A percentile compares a stretch with the other conserved stretches of the same genome.
Evolutionary conservation across 2,329 filamentous ascomycete genomes (phyloP).

Genomic region (Rutstroemia sp.): DNA sequence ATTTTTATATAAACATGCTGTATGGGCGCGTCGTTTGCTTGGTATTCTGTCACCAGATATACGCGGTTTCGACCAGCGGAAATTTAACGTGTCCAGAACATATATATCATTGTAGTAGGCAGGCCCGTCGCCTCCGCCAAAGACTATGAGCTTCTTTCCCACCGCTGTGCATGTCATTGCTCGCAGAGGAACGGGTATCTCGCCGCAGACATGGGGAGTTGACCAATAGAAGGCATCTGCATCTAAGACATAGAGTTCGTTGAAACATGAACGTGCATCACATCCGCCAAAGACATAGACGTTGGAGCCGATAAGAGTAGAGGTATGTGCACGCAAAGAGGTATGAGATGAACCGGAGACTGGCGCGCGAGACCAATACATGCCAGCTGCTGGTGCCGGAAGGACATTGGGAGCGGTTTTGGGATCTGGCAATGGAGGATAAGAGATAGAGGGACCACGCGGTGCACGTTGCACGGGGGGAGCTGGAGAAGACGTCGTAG

Average conservation of each 20-base stretch:
- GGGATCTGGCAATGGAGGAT: conserved; percentile 50
- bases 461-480: conserved; percentile 18
- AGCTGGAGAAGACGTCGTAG: conserved; percentile 19
- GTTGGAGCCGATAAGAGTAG: conserved; percentile 58
- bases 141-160: conserved; percentile 62
- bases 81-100: conserved; percentile 63
- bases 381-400: conserved; percentile 57
- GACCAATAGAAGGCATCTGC: conserved; percentile 66
- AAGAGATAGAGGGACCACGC: conserved; percentile 37
- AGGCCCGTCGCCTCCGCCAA: conserved; percentile 62
- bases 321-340: conserved; percentile 58
- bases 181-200: conserved; percentile 55
- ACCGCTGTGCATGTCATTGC: conserved; percentile 68
- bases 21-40: conserved; percentile 58
- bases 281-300: conserved; percentile 64
- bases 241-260: conserved; percentile 61
- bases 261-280: conserved; percentile 60
- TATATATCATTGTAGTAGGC: conserved; percentile 68
- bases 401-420: conserved; percentile 51
- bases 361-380: conserved; percentile 64
- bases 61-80: conserved; percentile 56
- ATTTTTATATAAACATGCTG: conserved; percentile 64
- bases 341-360: conserved; percentile 56
- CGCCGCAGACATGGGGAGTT: conserved; percentile 54
- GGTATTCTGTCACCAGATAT: conserved; percentile 50